These are phyloP conservation scores for Mytilinidion resinicola DNA, from an alignment of 495 filamentous ascomycete species.

Conservation along the genomic window DNA sequence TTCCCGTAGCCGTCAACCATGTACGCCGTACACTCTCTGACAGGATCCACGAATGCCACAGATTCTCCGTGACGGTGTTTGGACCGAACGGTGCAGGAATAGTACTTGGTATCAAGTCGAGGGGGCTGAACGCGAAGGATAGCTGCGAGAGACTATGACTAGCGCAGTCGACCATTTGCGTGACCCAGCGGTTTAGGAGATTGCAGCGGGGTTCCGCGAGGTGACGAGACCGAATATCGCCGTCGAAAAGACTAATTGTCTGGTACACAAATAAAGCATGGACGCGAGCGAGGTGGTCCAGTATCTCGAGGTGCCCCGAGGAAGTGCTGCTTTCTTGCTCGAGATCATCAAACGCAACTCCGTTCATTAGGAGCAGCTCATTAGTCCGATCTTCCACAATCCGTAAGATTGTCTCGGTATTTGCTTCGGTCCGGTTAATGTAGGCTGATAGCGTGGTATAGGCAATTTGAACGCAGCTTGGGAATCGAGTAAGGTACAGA, in stretches of 20 bases:
- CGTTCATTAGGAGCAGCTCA: background rate
- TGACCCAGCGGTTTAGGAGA: constrained; percentile 1
- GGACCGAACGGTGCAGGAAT: background rate
- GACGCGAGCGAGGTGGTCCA: background rate
- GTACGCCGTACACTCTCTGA: constrained; percentile 4
- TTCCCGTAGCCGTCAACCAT: background rate
- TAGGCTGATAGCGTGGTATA: constrained; percentile 1
- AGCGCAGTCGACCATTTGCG: background rate
- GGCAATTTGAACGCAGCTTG: constrained; percentile 1
- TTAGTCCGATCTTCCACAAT: constrained; percentile 2
- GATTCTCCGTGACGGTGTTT: background rate
- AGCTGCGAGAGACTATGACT: background rate
- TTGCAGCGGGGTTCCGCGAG: background rate
- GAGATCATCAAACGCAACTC: no score
- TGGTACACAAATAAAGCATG: constrained; percentile 3
- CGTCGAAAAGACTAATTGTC: background rate
- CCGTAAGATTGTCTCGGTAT: background rate
- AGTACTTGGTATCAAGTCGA: background rate
- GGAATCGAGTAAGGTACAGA: background rate
- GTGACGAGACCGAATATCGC: constrained; percentile 3
- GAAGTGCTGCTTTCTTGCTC: no score
- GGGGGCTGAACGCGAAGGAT: background rate
- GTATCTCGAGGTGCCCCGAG: background rate
- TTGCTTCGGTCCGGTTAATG: background rate
- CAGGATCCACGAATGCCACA: background rate